Base-by-base conservation (phyloP, 2,329 filamentous ascomycete genomes). In the Claviceps pusilla region DNA sequence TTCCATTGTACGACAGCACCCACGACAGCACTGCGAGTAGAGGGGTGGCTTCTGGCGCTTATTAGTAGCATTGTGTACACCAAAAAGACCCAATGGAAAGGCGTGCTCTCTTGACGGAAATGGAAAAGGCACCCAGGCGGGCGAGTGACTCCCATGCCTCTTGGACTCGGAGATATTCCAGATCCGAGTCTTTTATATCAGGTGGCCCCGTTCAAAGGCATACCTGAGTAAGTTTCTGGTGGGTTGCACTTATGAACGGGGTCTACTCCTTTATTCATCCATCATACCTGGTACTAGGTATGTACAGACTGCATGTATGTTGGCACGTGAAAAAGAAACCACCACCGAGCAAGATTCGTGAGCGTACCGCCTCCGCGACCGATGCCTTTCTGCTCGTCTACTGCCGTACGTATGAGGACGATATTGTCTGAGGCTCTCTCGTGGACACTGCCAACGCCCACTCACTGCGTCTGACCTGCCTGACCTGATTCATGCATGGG, bases 31-130 rank as follows among this genome's bases (percentile, higher is more conserved):
- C 24, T 43, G 24, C 41, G 24, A 48, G 42, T 10, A 4, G n/a
- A 37, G 24, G 41, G 41, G 37, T 52, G 42, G 39, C 14, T 19
- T 52, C 28, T 43, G 56, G 56, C 57, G 57, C 56, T 39, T 50
- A 49, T 55, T 54, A 59, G 37, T 52, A 55, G 54, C 14, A 41
- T 41, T 41, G 6, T 41, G 16, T 9, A n/a, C 2, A 41, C 12
- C 1, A 37, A 41, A 16, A 41, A 41, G 39, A n/a, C 39, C 5
- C 37, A 41, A 16, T 14, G 11, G 33, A 10, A 35, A 35, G 33
- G 33, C 33, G 33, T 35, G 33, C 33, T 35, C 33, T 7, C 35
- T 10, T 11, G 9, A 10, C 14, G 11, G 37, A 39, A 41, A 41
- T n/a, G 39, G 16, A 6, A 41, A n/a, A 41, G 14, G 9, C 1